Percentiles rank a stretch among this genome's conserved stretches.
These are phyloP conservation scores for Noccaea bulbosa DNA, from an alignment of 345 rosid species.

Conservation along the genomic window DNA sequence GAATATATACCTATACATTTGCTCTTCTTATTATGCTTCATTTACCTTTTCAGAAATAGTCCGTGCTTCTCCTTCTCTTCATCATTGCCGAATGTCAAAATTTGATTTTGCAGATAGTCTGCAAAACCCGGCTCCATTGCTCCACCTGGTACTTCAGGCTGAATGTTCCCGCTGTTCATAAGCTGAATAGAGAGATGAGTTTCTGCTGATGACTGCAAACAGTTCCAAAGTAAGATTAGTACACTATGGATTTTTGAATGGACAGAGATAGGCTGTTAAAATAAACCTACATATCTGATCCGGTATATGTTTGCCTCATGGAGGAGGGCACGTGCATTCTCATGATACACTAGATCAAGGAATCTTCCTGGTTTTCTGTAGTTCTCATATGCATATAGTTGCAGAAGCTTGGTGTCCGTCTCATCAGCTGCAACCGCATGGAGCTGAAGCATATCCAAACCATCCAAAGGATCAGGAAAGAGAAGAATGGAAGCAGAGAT, in stretches of 20 bases:
- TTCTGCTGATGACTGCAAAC: slow-evolving; percentile 68
- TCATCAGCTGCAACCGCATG: slow-evolving; percentile 83
- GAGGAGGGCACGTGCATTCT: slow-evolving; percentile 81
- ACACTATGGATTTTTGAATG: slow-evolving; percentile 19
- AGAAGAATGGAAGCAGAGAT: slow-evolving; percentile 12
- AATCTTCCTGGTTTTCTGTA: slow-evolving; percentile 74
- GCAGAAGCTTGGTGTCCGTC: slow-evolving; percentile 87
- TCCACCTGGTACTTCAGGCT: slow-evolving; percentile 81
- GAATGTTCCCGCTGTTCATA: slow-evolving; percentile 81
- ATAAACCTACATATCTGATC: slow-evolving; percentile 79
- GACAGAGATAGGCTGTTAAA: slow-evolving; percentile 2
- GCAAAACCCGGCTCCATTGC: slow-evolving; percentile 82
- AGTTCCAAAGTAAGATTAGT: slow-evolving; percentile 21
- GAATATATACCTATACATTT: slow-evolving; percentile 10
- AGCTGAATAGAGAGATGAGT: slow-evolving; percentile 77
- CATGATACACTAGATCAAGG: slow-evolving; percentile 74
- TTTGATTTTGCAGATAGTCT: slow-evolving; percentile 71
- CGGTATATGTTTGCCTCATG: slow-evolving; percentile 90
- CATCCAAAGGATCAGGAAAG: slow-evolving; percentile 5
- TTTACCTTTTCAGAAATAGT: slow-evolving; percentile 78
- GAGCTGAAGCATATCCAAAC: slow-evolving; percentile 59
- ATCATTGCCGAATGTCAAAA: slow-evolving; percentile 59
- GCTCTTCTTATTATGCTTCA: slow-evolving; percentile 23
- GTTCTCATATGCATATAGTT: slow-evolving; percentile 81
- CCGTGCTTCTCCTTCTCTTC: slow-evolving; percentile 72